Percentiles rank a stretch among this genome's conserved stretches.
phyloP scores from a whole-genome alignment of 352 stramenopile species.

The Phytophthora idaei region DNA sequence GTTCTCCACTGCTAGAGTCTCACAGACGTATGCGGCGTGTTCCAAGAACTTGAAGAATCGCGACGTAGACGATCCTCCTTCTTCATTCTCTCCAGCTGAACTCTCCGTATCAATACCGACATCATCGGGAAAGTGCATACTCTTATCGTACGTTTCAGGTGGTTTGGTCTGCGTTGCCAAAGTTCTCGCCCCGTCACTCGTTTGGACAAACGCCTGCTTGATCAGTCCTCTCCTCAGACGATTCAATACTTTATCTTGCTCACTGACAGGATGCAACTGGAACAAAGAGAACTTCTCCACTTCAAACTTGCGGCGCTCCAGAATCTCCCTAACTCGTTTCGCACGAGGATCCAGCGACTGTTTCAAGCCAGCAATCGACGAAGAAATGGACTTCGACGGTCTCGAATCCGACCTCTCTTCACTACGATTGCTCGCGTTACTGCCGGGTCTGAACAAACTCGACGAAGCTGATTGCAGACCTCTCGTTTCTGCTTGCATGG shows the following conservation, averaged over 20 bases:
- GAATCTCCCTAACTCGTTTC: conserved; percentile 63
- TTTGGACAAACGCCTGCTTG: conserved; percentile 62
- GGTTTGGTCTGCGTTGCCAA: conserved; percentile 61
- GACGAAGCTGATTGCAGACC: conserved; percentile 40
- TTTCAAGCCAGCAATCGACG: conserved; percentile 78
- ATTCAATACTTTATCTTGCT: conserved; percentile 62
- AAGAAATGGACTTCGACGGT: conserved; percentile 45
- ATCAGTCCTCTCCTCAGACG: conserved; percentile 56
- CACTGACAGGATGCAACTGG: conserved; percentile 58
- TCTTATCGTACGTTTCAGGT: conserved; percentile 43
- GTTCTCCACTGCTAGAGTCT: conserved; percentile 63
- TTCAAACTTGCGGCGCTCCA: conserved; percentile 66
- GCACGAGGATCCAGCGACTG: conserved; percentile 69
- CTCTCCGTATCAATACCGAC: conserved; percentile 57
- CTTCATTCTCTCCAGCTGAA: neutral
- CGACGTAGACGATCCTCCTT: conserved; percentile 38
- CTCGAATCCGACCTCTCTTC: conserved; percentile 12
- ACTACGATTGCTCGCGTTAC: conserved; percentile 5
- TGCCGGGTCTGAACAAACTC: conserved; percentile 22
- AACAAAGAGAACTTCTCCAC: conserved; percentile 75
- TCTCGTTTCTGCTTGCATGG: conserved; percentile 67
- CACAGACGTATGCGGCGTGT: conserved; percentile 60
- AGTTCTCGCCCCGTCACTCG: conserved; percentile 59
- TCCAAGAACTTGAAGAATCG: conserved; percentile 73
- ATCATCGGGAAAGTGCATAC: conserved; percentile 81